phyloP scores from a whole-genome alignment of 306 rosid species.

The Lathyrus oleraceus region DNA sequence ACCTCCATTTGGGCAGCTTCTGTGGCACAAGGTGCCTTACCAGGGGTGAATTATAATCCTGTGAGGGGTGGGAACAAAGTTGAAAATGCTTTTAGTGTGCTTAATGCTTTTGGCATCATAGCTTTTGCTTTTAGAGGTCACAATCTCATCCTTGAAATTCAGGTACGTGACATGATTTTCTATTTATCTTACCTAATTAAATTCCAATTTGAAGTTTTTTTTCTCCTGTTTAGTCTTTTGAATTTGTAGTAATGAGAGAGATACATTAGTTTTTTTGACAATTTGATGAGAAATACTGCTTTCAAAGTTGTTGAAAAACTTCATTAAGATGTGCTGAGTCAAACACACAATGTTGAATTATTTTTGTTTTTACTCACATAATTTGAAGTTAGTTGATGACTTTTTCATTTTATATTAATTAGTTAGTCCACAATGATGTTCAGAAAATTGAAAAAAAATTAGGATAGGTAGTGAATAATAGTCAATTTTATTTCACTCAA shows the following conservation, averaged over 20 bases:
- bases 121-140: slow-evolving; percentile 62
- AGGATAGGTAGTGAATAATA: neutral
- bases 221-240: no score
- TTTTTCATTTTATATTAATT: neutral
- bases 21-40: slow-evolving; percentile 45
- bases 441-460: neutral
- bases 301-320: slow-evolving; percentile 30
- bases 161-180: slow-evolving; percentile 16
- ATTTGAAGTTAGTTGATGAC: neutral
- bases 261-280: neutral
- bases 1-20: slow-evolving; percentile 47
- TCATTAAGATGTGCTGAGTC: neutral
- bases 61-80: neutral
- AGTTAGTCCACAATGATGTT: slow-evolving; percentile 25
- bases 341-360: slow-evolving; percentile 20
- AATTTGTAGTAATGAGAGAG: neutral
- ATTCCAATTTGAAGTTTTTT: slow-evolving; percentile 17
- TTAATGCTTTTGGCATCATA: slow-evolving; percentile 53
- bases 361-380: neutral
- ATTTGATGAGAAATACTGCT: neutral
- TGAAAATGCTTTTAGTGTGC: slow-evolving; percentile 32
- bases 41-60: slow-evolving; percentile 39
- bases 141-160: slow-evolving; percentile 58
- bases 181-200: neutral
- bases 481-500: slow-evolving; percentile 9